Conservation (phyloP, 805 yeast species). For the Schwanniomyces occidentalis region DNA sequence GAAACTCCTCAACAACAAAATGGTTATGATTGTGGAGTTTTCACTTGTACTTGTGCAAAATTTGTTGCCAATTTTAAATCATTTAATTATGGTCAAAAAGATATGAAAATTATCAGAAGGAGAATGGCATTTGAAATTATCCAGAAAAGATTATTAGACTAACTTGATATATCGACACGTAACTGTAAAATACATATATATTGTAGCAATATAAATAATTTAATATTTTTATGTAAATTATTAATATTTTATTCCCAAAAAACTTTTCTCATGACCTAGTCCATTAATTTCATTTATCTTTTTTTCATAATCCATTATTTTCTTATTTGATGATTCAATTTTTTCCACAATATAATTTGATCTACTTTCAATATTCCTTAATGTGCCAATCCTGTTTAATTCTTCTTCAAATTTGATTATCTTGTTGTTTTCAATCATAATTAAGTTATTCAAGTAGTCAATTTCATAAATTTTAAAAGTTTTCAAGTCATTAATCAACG, state of each 20-base stretch:
- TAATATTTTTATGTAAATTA: not conserved
- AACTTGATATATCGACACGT: slow-evolving; percentile 1
- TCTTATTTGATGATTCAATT: slow-evolving; percentile 59
- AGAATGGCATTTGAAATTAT: slow-evolving; percentile 66
- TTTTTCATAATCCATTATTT: slow-evolving; percentile 30
- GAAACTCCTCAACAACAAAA: slow-evolving; percentile 80
- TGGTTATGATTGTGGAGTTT: slow-evolving; percentile 95
- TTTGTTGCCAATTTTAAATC: slow-evolving; percentile 53
- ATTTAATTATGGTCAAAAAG: slow-evolving; percentile 60
- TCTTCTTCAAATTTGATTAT: slow-evolving; percentile 73
- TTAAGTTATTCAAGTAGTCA: slow-evolving; percentile 53
- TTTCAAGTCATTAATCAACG: slow-evolving; percentile 57
- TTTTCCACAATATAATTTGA: slow-evolving; percentile 68
- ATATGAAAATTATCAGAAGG: slow-evolving; percentile 67
- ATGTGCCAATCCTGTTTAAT: slow-evolving; percentile 53
- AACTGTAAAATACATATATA: no score
- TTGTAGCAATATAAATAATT: no score
- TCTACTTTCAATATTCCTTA: slow-evolving; percentile 49
- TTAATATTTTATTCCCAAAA: slow-evolving; percentile 11
- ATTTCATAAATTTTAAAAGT: slow-evolving; percentile 65
- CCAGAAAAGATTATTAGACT: slow-evolving; percentile 28
- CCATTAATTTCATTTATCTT: slow-evolving; percentile 21
- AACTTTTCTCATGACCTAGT: slow-evolving; percentile 8
- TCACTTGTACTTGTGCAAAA: slow-evolving; percentile 76
- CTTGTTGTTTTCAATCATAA: slow-evolving; percentile 59